A percentile compares a stretch with the other conserved stretches of the same genome.
phyloP scores from a whole-genome alignment of 805 yeast species.

The Hanseniaspora mollemarum region DNA sequence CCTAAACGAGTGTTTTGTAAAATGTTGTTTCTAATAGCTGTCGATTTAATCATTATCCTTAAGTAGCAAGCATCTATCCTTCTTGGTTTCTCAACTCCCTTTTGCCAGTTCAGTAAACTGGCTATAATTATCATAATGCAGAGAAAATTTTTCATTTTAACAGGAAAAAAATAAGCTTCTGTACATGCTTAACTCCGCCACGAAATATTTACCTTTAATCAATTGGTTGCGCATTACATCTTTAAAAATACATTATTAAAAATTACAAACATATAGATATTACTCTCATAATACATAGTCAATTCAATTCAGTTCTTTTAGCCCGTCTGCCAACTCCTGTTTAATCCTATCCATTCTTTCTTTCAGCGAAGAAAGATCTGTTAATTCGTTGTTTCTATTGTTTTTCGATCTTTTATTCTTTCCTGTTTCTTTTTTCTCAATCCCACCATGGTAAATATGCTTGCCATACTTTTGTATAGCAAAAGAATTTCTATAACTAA shows the following conservation, averaged over 20 bases:
- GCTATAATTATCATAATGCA: too few relatives aligned
- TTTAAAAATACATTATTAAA: too few relatives aligned
- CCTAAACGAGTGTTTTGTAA: not conserved
- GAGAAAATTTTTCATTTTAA: too few relatives aligned
- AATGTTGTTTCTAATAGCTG: not conserved
- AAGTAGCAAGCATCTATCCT: too few relatives aligned
- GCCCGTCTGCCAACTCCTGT: not conserved
- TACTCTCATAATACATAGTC: not conserved
- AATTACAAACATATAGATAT: not conserved
- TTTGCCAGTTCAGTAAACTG: too few relatives aligned
- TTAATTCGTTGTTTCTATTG: constrained; percentile 22
- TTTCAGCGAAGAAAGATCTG: constrained; percentile 25
- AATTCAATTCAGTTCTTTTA: not conserved
- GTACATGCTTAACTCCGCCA: too few relatives aligned
- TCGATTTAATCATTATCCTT: not conserved
- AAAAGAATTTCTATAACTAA: constrained; percentile 24
- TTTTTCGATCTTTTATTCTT: not conserved
- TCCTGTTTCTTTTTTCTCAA: not conserved
- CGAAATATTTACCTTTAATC: too few relatives aligned
- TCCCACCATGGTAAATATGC: constrained; percentile 23
- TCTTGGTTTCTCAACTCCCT: too few relatives aligned
- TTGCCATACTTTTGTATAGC: constrained; percentile 23
- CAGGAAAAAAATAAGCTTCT: too few relatives aligned
- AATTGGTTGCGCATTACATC: too few relatives aligned
- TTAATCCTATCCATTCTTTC: constrained; percentile 23